Percentiles rank a stretch among this genome's conserved stretches.
phyloP scores from a whole-genome alignment of 192 early-diverging fungal species.

The Rhizophagus clarus region DNA sequence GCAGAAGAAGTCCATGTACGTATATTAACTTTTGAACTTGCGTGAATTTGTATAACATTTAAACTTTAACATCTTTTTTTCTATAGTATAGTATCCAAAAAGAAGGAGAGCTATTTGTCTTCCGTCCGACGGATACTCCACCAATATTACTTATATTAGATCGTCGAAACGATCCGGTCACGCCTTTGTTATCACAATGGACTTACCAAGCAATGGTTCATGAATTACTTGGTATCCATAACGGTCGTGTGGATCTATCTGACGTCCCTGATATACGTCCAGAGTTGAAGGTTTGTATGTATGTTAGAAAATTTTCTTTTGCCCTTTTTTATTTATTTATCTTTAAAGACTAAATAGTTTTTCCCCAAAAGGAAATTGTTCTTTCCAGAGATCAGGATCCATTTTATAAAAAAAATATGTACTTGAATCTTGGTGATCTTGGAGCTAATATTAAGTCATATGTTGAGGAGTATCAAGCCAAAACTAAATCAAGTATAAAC shows the following conservation, averaged over 20 bases:
- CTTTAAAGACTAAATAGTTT: neutral
- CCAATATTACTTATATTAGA: constrained; percentile 91
- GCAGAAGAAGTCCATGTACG: constrained; percentile 79
- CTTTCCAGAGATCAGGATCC: constrained; percentile 87
- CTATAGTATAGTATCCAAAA: constrained; percentile 76
- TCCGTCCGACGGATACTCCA: constrained; percentile 75
- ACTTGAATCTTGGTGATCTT: constrained; percentile 92
- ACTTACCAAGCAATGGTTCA: constrained; percentile 99
- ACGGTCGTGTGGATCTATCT: constrained; percentile 91
- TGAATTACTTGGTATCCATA: constrained; percentile 90
- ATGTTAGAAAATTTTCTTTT: constrained; percentile 13
- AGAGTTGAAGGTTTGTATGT: constrained; percentile 71
- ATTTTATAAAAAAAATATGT: constrained; percentile 91
- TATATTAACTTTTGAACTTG: neutral
- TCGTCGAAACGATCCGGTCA: constrained; percentile 94
- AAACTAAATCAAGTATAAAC: constrained; percentile 86
- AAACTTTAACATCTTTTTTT: neutral
- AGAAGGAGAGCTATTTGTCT: constrained; percentile 76
- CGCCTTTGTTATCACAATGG: constrained; percentile 94
- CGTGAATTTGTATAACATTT: neutral
- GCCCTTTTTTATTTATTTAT: neutral
- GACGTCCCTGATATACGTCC: constrained; percentile 76
- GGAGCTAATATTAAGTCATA: constrained; percentile 92
- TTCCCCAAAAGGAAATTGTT: constrained; percentile 75
- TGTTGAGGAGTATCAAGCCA: constrained; percentile 92